phyloP scores from a whole-genome alignment of 805 yeast genomes.

The Clavispora carvajalis region DNA sequence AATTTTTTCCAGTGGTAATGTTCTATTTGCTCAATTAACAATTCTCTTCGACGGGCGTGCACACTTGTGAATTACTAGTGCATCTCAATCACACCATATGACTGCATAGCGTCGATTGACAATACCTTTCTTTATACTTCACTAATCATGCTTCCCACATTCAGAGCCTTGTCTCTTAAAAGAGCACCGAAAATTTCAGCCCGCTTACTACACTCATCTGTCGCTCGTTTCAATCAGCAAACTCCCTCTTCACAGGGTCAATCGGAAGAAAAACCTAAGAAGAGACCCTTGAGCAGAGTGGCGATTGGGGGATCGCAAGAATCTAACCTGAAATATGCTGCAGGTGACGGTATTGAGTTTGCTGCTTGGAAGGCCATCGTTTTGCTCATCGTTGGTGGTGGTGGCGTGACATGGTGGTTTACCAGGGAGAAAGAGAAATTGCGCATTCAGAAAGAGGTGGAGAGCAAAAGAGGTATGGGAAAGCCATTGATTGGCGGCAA shows the following conservation, averaged over 20 bases:
- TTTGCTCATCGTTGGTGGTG: conserved; percentile 64
- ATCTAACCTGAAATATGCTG: conserved; percentile 29
- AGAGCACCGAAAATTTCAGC: not conserved
- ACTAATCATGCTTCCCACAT: conserved; percentile 2
- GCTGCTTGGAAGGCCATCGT: conserved; percentile 82
- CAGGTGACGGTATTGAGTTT: conserved; percentile 53
- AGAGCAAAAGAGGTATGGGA: conserved; percentile 82
- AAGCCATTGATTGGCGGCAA: conserved; percentile 92
- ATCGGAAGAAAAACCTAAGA: conserved; percentile 9
- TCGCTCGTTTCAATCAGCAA: not conserved
- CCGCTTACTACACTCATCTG: conserved; percentile 2
- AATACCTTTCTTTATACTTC: not conserved
- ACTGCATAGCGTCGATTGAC: not conserved
- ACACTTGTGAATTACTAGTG: not conserved
- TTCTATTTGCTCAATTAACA: too few relatives aligned
- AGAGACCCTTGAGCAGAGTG: conserved; percentile 72
- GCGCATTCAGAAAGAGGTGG: conserved; percentile 71
- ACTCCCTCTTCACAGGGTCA: not conserved
- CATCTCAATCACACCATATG: not conserved
- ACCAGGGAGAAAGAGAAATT: conserved; percentile 70
- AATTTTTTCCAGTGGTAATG: too few relatives aligned
- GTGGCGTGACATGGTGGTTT: conserved; percentile 66
- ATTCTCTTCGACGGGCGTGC: not conserved
- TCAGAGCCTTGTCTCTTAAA: conserved; percentile 1
- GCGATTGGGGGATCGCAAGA: conserved; percentile 61